Percentiles rank a stretch among this genome's conserved stretches.
These are phyloP conservation scores for Litchi chinensis DNA, from an alignment of 345 rosid genomes.

Conservation along the genomic window DNA sequence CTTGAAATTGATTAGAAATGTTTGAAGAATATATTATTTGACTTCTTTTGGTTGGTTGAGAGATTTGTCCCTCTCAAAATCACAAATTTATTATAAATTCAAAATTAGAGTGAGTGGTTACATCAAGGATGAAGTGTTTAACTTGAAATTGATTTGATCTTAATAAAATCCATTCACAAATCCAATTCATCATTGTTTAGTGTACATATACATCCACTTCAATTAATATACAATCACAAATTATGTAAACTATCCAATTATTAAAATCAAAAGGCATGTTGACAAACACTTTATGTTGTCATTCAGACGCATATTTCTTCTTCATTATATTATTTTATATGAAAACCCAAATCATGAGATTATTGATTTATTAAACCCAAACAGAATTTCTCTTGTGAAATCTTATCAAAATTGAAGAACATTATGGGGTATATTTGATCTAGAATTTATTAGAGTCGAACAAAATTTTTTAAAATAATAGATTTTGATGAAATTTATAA, in stretches of 20 bases:
- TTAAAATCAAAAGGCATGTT: background rate
- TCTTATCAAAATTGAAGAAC: too few relatives aligned
- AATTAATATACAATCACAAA: background rate
- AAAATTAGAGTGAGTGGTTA: too few relatives aligned
- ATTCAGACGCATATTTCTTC: background rate
- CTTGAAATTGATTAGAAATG: too few relatives aligned
- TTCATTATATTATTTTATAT: background rate
- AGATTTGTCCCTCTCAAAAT: too few relatives aligned
- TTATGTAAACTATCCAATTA: too few relatives aligned
- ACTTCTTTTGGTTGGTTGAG: background rate
- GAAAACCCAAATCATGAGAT: background rate
- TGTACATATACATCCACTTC: background rate
- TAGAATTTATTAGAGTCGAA: too few relatives aligned
- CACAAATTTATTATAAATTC: too few relatives aligned
- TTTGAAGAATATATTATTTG: too few relatives aligned
- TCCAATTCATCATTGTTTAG: background rate
- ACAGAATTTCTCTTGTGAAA: too few relatives aligned
- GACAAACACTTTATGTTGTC: background rate
- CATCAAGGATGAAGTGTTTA: background rate
- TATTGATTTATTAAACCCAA: background rate
- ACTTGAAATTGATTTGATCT: background rate
- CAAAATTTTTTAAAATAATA: too few relatives aligned
- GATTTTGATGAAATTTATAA: too few relatives aligned
- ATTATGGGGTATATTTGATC: too few relatives aligned
- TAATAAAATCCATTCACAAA: background rate